Evolutionary conservation across 208 protist species (phyloP).

Genomic region (Chromosphaera perkinsii): DNA sequence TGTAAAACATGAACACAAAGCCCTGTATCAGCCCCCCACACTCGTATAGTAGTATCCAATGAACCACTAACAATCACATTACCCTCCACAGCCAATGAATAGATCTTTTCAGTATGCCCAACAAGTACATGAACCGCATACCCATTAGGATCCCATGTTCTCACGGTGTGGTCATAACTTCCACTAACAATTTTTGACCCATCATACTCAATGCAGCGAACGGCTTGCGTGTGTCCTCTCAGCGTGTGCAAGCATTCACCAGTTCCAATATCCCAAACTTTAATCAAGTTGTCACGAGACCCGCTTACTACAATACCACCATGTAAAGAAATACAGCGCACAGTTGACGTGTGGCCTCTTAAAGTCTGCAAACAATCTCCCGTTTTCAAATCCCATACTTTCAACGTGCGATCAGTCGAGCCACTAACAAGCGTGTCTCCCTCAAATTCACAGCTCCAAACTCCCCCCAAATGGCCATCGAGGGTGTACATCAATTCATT

Average conservation of each 20-base stretch:
- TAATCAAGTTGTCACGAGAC: conserved; percentile 26
- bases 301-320: conserved; percentile 19
- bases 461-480: conserved; percentile 26
- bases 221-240: conserved; percentile 24
- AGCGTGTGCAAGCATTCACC: conserved; percentile 11
- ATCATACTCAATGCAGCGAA: conserved; percentile 22
- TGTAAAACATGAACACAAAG: background rate
- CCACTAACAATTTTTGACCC: conserved; percentile 13
- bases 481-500: background rate
- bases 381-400: conserved; percentile 25
- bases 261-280: conserved; percentile 17
- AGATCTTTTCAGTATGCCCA: conserved; percentile 32
- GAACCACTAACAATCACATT: conserved; percentile 17
- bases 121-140: conserved; percentile 2
- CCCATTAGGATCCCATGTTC: conserved; percentile 9
- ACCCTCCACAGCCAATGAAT: conserved; percentile 30
- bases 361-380: conserved; percentile 14
- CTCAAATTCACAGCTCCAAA: conserved; percentile 25
- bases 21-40: conserved; percentile 26
- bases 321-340: conserved; percentile 24
- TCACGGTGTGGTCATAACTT: conserved; percentile 27
- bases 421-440: conserved; percentile 19
- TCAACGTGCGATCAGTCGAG: conserved; percentile 28
- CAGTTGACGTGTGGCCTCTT: conserved; percentile 23
- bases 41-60: conserved; percentile 24